Evolutionary conservation across 169 alveolate genomes (phyloP).

Genomic region (Plasmodium gaboni): DNA sequence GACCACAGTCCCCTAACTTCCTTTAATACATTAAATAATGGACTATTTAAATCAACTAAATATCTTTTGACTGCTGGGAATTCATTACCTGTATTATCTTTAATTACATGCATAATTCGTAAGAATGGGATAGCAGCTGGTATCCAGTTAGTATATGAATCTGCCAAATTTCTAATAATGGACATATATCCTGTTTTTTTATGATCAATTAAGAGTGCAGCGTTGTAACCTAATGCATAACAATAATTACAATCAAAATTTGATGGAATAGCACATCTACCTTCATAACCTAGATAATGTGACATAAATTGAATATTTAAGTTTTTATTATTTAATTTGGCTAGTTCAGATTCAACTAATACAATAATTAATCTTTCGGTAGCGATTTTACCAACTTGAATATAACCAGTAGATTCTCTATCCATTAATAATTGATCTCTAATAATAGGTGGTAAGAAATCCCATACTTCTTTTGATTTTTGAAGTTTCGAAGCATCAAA

Average conservation of each 20-base stretch:
- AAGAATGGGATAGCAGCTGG: constrained; percentile 92
- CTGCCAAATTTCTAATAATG: constrained; percentile 89
- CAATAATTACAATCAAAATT: constrained; percentile 98
- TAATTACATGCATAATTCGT: constrained; percentile 86
- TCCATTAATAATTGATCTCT: constrained; percentile 96
- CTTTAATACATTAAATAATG: constrained; percentile 92
- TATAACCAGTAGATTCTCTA: constrained; percentile 99
- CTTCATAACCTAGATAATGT: constrained; percentile 99
- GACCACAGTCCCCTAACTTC: constrained; percentile 95
- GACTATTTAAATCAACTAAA: constrained; percentile 94
- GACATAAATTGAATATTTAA: constrained; percentile 83
- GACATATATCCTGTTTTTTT: constrained; percentile 96
- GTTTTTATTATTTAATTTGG: constrained; percentile 76
- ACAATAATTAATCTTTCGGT: constrained; percentile 96
- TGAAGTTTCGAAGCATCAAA: constrained; percentile 77
- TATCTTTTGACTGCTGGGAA: constrained; percentile 94
- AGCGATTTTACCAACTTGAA: constrained; percentile 98
- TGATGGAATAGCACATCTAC: constrained; percentile 98
- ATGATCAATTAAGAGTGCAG: constrained; percentile 92
- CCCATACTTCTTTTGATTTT: constrained; percentile 86
- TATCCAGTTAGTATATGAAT: constrained; percentile 91
- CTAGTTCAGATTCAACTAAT: constrained; percentile 89
- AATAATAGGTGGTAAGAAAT: constrained; percentile 93
- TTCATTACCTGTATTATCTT: constrained; percentile 76
- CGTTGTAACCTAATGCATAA: constrained; percentile 97